phyloP scores from a whole-genome alignment of 495 filamentous ascomycete genomes.

The Pseudotulostoma volvatum region DNA sequence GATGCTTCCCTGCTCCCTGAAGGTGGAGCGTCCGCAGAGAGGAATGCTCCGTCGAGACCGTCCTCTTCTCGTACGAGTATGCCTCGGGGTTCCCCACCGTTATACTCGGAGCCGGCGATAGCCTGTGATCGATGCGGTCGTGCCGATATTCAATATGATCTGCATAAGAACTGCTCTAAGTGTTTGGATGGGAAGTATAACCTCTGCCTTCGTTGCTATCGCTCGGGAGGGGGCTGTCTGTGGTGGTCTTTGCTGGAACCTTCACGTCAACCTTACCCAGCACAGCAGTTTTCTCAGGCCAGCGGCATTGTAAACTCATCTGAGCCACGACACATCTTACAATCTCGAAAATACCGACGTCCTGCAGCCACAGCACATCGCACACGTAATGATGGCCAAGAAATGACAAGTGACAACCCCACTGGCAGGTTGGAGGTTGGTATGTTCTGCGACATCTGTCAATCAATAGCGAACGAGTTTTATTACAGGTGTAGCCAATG shows the following conservation, averaged over 20 bases:
- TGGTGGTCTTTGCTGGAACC: constrained; percentile 65
- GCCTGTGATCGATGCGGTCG: constrained; percentile 52
- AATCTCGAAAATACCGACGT: constrained; percentile 47
- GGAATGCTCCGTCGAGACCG: constrained; percentile 11
- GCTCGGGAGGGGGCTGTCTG: constrained; percentile 52
- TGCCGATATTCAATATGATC: constrained; percentile 55
- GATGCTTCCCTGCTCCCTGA: constrained; percentile 9
- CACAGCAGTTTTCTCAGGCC: constrained; percentile 23
- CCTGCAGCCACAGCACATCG: constrained; percentile 24
- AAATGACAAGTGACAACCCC: constrained; percentile 47
- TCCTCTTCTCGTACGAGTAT: constrained; percentile 20
- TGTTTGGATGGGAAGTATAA: constrained; percentile 58
- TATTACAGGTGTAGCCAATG: constrained; percentile 74
- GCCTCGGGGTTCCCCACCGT: constrained; percentile 19
- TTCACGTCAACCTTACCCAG: constrained; percentile 41
- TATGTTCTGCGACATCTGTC: constrained; percentile 66
- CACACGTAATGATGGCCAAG: constrained; percentile 12
- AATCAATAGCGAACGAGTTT: constrained; percentile 53
- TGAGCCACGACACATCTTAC: constrained; percentile 48
- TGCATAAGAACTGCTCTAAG: constrained; percentile 59
- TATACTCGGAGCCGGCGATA: constrained; percentile 54
- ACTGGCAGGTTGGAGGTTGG: constrained; percentile 51
- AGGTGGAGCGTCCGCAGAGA: constrained; percentile 7
- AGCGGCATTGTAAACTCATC: constrained; percentile 23
- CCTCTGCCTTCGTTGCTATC: constrained; percentile 66